Evolutionary conservation across 2,329 filamentous ascomycete genomes (phyloP), one percentile per base, ranked within the genome.

Genomic region (Fonsecaea erecta): DNA sequence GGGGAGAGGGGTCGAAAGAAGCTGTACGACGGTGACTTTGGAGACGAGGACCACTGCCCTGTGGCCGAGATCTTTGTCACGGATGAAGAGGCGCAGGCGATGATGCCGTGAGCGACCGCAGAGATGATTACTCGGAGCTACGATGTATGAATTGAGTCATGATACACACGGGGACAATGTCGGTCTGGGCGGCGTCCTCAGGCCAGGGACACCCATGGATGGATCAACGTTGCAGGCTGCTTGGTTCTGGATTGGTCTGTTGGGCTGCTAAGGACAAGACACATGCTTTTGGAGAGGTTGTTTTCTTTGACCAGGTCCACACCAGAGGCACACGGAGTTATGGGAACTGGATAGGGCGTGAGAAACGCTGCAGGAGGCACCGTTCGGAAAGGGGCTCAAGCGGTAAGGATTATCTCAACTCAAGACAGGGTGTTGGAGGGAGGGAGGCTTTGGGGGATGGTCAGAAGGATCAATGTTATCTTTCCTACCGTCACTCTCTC

Each of bases 11-110:
- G 69, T 37, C 60, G 70, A 12, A 69, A 71, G 60, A 69, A 69
- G 60, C 68, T 67, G 55, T 71, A 70, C 53, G 70, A 72, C 52
- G 69, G 65, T 12, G 71, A 70, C 52, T 68, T 70, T 54, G 71
- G 70, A 18, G 69, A 73, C 32, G 68, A 71, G 28, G 71, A 72
- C 16, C 63, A 70, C 12, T 72, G 70, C 56, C 70, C 69, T 1
- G 69, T 72, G 32, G 64, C 68, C 40, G 71, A 73, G 60, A 72
- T 73, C 40, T 72, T 72, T 58, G 68, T 73, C 37, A 73, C 70
- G 21, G 71, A 73, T 52, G 71, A 73, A 60, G 71, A 73, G 56
- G 71, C 71, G 14, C 64, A 68, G 37, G 64, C 64, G 11, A 71
- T 72, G 70, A 64, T 69, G 52, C 67, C 67, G 16, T 69, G 48